phyloP scores from a whole-genome alignment of 164 flowering plant genomes.

The Chimonanthus praecox region DNA sequence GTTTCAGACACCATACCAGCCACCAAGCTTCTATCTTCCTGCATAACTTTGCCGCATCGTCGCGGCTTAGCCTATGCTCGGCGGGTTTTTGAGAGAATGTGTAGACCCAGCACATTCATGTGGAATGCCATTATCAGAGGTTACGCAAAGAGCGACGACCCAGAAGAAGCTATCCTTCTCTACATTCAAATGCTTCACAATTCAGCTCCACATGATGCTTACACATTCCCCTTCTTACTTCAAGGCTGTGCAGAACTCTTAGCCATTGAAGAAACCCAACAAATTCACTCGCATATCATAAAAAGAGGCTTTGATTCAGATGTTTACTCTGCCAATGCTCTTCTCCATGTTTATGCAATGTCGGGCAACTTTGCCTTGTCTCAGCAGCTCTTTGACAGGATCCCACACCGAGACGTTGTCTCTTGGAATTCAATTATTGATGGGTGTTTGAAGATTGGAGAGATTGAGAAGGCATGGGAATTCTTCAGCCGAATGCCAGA shows the following conservation, averaged over 20 bases:
- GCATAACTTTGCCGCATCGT: neutral
- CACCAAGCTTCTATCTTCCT: constrained; percentile 19
- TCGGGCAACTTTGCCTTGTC: constrained; percentile 11
- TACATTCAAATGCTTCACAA: constrained; percentile 9
- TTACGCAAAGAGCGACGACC: constrained; percentile 7
- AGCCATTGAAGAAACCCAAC: constrained; percentile 11
- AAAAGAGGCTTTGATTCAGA: constrained; percentile 11
- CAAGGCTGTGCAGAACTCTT: constrained; percentile 29
- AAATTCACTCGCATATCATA: constrained; percentile 17
- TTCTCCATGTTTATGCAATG: constrained; percentile 19
- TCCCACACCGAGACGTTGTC: constrained; percentile 19
- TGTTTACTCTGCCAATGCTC: constrained; percentile 11
- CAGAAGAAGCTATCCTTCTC: constrained; percentile 10
- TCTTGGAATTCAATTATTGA: constrained; percentile 23
- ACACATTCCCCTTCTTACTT: constrained; percentile 51
- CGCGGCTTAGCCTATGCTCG: constrained; percentile 14
- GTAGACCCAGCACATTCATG: constrained; percentile 9
- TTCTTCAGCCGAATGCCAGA: constrained; percentile 18
- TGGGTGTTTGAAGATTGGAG: constrained; percentile 20
- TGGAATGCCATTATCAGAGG: constrained; percentile 26
- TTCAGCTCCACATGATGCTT: constrained; percentile 30
- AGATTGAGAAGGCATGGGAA: constrained; percentile 11
- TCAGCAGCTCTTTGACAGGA: constrained; percentile 11
- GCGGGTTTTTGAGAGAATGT: constrained; percentile 11
- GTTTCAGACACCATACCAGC: constrained; percentile 12